Conservation (phyloP, 2,329 filamentous ascomycete species). For the Rutstroemia sydowiana region DNA sequence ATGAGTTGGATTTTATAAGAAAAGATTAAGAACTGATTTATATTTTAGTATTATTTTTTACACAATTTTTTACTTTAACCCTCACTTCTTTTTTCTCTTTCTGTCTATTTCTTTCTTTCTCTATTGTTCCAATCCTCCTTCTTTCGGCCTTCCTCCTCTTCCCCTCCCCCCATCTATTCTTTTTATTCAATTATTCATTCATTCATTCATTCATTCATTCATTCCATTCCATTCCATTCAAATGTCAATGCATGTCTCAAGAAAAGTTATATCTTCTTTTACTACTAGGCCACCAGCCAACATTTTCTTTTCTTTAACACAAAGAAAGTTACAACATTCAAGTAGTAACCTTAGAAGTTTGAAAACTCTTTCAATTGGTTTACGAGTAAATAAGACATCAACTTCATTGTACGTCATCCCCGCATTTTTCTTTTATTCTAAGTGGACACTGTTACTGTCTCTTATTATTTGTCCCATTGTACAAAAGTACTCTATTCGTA, state of each 20-base stretch:
- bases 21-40: no score
- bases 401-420: constrained; percentile 8
- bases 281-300: constrained; percentile 21
- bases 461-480: not conserved
- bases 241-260: constrained; percentile 27
- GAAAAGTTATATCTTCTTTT: constrained; percentile 19
- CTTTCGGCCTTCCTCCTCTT: not conserved
- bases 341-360: constrained; percentile 5
- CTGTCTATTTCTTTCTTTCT: not conserved
- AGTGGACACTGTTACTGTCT: not conserved
- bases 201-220: not conserved
- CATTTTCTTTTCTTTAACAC: constrained; percentile 15
- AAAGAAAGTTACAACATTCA: constrained; percentile 19
- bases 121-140: not conserved
- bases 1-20: no score
- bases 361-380: constrained; percentile 6
- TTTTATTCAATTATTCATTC: no score
- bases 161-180: no score
- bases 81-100: not conserved
- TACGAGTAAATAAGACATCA: constrained; percentile 2
- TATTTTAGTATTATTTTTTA: no score
- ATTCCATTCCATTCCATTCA: not conserved
- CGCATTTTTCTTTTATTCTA: constrained; percentile 1
- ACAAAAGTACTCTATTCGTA: not conserved
- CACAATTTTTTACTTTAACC: not conserved